Evolutionary conservation across 257 asterid genomes (phyloP), one percentile per base, ranked within the genome.

Genomic region (Solanum pennellii): DNA sequence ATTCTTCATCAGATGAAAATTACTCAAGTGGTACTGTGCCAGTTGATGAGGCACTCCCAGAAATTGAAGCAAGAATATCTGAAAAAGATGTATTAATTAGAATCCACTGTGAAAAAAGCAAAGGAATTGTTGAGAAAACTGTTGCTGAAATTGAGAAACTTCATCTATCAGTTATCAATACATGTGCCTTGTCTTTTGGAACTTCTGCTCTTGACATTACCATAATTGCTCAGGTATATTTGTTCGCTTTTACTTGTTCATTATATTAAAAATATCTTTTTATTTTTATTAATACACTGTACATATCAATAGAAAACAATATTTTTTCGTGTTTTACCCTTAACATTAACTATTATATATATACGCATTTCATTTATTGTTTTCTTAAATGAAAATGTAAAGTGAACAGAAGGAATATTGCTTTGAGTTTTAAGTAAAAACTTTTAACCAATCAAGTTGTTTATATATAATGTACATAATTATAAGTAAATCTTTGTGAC

Each of bases 61-160:
- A 95, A 76, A 92, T 95, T 25, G 97, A 93, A 89, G 96, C 95
- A 6, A 92, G 93, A 39, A 56, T 91, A 9, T 92, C 92, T 33
- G 90, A 90, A 7, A 91, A 89, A 12, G 94, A 94, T 35, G 92
- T 94, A 31, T 93, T 95, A 9, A 88, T 95, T 9, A 92, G 92
- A 82, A 86, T 95, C 79, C 97, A 94, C 84, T 95, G 97, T 31
- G 96, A 94, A 92, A 95, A 92, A 83, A 86, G 83, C 11, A 94
- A 93, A 90, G 97, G 98, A 33, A 80, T 93, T 5, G 69, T 94
- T 74, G 96, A 90, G 56, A 91, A 84, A 27, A 86, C 87, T 13
- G 84, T 95, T 1, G 88, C 91, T 82, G 93, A 93, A 56, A 87
- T 94, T 44, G 98, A 93, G 90, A 94, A 94, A 71, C 95, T 94